A percentile compares a stretch with the other conserved stretches of the same genome.
phyloP scores from a whole-genome alignment of 768 basidiomycete genomes.

The Termitomyces heimii region DNA sequence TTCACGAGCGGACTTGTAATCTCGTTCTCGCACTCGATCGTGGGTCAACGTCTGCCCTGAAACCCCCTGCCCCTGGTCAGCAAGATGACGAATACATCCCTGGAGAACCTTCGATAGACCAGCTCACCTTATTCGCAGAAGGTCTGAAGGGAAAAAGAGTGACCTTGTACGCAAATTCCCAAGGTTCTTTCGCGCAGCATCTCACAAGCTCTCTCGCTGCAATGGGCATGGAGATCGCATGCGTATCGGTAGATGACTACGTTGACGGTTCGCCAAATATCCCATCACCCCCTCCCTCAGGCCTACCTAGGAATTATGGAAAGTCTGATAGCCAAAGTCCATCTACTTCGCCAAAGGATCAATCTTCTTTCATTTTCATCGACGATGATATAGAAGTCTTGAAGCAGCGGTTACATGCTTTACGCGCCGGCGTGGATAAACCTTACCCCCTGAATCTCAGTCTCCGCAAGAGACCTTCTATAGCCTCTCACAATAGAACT shows the following conservation, averaged over 20 bases:
- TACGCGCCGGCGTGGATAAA: slow-evolving; percentile 58
- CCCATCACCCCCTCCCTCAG: slow-evolving; percentile 6
- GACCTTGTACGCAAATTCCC: slow-evolving; percentile 78
- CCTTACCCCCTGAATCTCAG: slow-evolving; percentile 32
- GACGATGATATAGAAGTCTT: slow-evolving; percentile 88
- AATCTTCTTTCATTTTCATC: slow-evolving; percentile 74
- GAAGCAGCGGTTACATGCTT: slow-evolving; percentile 62
- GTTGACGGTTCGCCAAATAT: slow-evolving; percentile 31
- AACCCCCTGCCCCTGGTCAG: slow-evolving; percentile 30
- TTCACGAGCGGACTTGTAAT: slow-evolving; percentile 56
- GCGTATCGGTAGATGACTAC: slow-evolving; percentile 59
- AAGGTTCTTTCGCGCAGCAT: slow-evolving; percentile 86
- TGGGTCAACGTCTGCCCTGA: slow-evolving; percentile 41
- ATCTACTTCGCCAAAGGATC: slow-evolving; percentile 10
- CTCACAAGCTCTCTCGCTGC: slow-evolving; percentile 88
- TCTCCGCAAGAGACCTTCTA: slow-evolving; percentile 59
- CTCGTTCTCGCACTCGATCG: slow-evolving; percentile 59
- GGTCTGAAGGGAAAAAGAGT: slow-evolving; percentile 80
- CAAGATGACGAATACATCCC: slow-evolving; percentile 46
- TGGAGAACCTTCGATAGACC: slow-evolving; percentile 73
- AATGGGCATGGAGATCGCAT: slow-evolving; percentile 94
- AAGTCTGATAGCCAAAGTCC: slow-evolving; percentile 1
- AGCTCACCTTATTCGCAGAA: slow-evolving; percentile 76
- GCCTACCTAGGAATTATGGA: slow-evolving; percentile 4
- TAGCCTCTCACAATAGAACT: slow-evolving; percentile 63